Conservation (phyloP, 2,329 filamentous ascomycete genomes). For the Ceratocystis ficicola region DNA sequence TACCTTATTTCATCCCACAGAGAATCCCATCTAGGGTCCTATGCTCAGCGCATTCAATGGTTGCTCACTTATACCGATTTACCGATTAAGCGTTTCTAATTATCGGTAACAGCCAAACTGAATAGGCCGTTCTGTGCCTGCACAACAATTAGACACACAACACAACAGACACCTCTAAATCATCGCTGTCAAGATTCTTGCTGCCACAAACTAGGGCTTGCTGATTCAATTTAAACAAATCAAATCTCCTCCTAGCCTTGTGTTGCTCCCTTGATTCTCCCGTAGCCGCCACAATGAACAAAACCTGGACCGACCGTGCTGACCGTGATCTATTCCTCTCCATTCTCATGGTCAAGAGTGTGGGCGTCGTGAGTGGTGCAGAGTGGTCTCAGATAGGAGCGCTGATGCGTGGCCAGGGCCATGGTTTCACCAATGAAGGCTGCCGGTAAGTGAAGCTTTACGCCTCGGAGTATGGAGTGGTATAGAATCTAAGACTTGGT, state of each 20-base stretch:
- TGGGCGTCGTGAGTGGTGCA: constrained; percentile 48
- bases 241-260: background rate
- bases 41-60: background rate
- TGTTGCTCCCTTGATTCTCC: background rate
- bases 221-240: background rate
- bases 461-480: too few relatives aligned
- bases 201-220: background rate
- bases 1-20: background rate
- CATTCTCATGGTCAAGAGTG: constrained; percentile 50
- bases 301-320: constrained; percentile 50
- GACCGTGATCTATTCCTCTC: constrained; percentile 53
- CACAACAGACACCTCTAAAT: background rate
- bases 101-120: background rate
- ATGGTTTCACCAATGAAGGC: constrained; percentile 53
- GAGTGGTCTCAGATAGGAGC: constrained; percentile 53
- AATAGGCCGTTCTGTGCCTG: background rate
- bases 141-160: background rate
- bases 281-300: constrained; percentile 32
- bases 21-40: background rate
- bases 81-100: background rate
- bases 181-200: background rate
- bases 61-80: background rate
- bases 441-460: constrained; percentile 42
- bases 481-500: background rate
- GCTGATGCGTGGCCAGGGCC: constrained; percentile 46